Evolutionary conservation across 305 asterid genomes (phyloP), one percentile per base, ranked within the genome.

Genomic region (Nicotiana rustica): DNA sequence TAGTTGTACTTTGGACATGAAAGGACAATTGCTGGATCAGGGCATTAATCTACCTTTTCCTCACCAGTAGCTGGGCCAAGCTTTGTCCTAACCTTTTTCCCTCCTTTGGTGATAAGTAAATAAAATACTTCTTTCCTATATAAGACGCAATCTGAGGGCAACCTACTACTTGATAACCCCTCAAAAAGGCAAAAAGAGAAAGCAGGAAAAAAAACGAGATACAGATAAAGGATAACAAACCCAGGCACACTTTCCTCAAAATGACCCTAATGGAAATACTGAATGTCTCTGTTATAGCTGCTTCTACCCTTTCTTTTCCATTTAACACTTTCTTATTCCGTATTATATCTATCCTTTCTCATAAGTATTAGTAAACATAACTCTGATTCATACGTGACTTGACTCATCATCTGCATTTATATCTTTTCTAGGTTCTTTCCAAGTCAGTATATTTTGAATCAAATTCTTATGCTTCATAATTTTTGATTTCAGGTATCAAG

Each of bases 401-500:
- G 65, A 14, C 64, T 75, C 29, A 14, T 75, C 29, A 14, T 8
- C 41, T 52, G 29, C 47, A 25, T 36, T 55, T 75, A 7, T 52
- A 75, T 52, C 47, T 75, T 7, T 75, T 0, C 38, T 25, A 75
- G 10, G 44, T 75, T 75, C 31, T 75, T 7, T 75, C 79, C 79
- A 9, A 8, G 66, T 31, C 10, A 17, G 66, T 76, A 4, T 76
- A 55, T 17, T 14, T 71, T 76, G 55, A 73, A 69, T 78, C 78
- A 69, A 76, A 81, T 83, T 9, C 82, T 61, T 47, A 82, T 86
- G 82, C 79, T 85, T 71, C 56, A 77, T 73, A 61, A 36, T 69
- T 52, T 88, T 75, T 85, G 83, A 73, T 86, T 86, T 85, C 89
- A 96, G 99, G 95, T 96, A 96, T 90, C 99, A 93, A 85, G 97